Evolutionary conservation across 2,329 filamentous ascomycete genomes (phyloP).

Genomic region (Thielaviopsis euricoi): DNA sequence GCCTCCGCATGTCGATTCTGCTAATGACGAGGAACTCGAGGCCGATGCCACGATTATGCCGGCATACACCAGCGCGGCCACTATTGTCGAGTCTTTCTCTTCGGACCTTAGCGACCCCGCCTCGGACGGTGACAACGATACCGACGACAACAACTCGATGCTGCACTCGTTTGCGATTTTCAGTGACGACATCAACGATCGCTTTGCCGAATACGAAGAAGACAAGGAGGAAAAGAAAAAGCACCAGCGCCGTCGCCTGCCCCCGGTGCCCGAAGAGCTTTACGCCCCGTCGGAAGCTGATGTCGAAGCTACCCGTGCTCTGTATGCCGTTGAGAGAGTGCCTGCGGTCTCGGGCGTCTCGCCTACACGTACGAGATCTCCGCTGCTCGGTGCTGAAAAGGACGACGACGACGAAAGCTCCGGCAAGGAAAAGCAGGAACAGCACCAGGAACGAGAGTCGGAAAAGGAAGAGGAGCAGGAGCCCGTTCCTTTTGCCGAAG

Average conservation of each 20-base stretch:
- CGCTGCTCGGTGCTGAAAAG: background rate
- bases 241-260: constrained; percentile 14
- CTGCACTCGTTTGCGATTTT: constrained; percentile 85
- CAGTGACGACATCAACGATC: constrained; percentile 67
- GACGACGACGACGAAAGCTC: background rate
- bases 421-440: no score
- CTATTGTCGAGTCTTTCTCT: constrained; percentile 31
- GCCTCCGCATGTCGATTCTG: constrained; percentile 15
- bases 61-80: constrained; percentile 8
- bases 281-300: background rate
- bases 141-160: constrained; percentile 90
- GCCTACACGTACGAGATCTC: background rate
- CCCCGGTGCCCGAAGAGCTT: constrained; percentile 1
- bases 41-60: constrained; percentile 25
- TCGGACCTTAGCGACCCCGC: constrained; percentile 40
- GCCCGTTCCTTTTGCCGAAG: constrained; percentile 17
- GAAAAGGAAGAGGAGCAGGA: background rate
- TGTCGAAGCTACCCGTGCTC: background rate
- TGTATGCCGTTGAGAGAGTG: background rate
- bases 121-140: constrained; percentile 47
- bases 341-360: background rate
- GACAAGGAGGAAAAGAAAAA: background rate
- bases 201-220: constrained; percentile 56
- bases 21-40: constrained; percentile 12
- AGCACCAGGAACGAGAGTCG: background rate